Base-by-base conservation (phyloP, 2,329 filamentous ascomycete species). In the Botrytis tulipae region DNA sequence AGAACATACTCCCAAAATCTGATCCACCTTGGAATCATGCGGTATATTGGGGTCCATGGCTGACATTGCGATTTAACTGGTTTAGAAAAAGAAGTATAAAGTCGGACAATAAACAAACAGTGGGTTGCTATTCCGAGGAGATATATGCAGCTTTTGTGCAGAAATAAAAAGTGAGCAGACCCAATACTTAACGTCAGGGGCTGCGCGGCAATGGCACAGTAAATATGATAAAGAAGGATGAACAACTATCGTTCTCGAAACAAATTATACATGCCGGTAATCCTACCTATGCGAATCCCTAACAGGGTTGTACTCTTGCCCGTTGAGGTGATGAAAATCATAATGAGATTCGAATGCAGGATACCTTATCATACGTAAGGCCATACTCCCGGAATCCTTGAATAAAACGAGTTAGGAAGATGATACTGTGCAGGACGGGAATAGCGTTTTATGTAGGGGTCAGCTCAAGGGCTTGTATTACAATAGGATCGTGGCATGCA, bases 1-100 rank as follows among this genome's bases (percentile, higher is more conserved):
- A 44, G 70, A 59, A 40, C 61, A 72, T 67, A 72, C 61, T 59
- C 61, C 70, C 37, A 66, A 37, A 12, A 72, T 54, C 48, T 72
- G 70, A 22, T n/a, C 25, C 8, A 14, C 70, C 48, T 57, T 66
- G 29, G 70, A 72, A 46, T 72, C 70, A 72, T 72, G 70, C 20
- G 48, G 61, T 60, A 48, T 22, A 37, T 44, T 46, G 22, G 61
- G 61, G 40, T 68, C 62, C 22, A 48, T 16, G 4, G 48, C 42
- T 14, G 62, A 60, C 51, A 68, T 67, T 37, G 35, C 16, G 48
- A 59, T 14, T 59, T 16, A 9, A 18, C 37, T 62, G 61, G 5
- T 29, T 20, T 25, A 37, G 6, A 25, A 59, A 29, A 12, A 3
- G 16, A 37, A 22, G 25, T 37, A 16, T 12, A 35, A 22, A 6